Evolutionary conservation across 2,329 filamentous ascomycete genomes (phyloP), one percentile per base, ranked within the genome.

Genomic region (Fusarium beomiforme): DNA sequence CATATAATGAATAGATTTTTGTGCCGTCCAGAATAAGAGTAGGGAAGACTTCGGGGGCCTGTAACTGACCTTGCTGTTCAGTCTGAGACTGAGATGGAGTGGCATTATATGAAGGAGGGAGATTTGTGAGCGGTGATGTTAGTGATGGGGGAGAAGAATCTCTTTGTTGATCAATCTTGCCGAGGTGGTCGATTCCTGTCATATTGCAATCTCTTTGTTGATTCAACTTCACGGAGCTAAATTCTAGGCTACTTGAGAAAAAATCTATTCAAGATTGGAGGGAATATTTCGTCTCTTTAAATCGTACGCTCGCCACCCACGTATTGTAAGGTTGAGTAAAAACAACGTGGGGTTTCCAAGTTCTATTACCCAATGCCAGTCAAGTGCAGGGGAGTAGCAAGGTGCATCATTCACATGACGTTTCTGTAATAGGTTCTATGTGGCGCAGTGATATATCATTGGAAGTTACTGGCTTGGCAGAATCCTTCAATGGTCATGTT

Each of bases 21-120:
- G 44, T 59, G 19, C 64, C 73, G 8, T 78, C 71, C 1, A 77
- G 59, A 17, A 78, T 49, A 6, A 78, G 43, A 12, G 67, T 75
- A 1, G 74, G 67, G 3, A 68, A 39, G 19, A 66, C 54, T 34
- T 73, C 72, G 0, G 59, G 46, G 10, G 49, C 16, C 14, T 57
- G 55, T n/a, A 34, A 12, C 39, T 65, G 42, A 9, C 56, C 31
- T 9, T 56, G 33, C 7, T 62, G 31, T 17, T 31, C n/a, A 19
- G 7, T 3, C 24, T 42, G 24, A 8, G n/a, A 17, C 7, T 36
- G n/a, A 8, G 39, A 23, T 24, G 49, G 51, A 41, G 56, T 19
- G 19, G 16, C 13, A 9, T 72, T 56, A 16, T 71, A 67, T 23
- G 59, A 55, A 13, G 69, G 65, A 21, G 53, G 46, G 10, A 36